A percentile compares a stretch with the other conserved stretches of the same genome.
These are phyloP conservation scores for Kluyveromyces aestuarii DNA, from an alignment of 805 yeast genomes.

Conservation along the genomic window DNA sequence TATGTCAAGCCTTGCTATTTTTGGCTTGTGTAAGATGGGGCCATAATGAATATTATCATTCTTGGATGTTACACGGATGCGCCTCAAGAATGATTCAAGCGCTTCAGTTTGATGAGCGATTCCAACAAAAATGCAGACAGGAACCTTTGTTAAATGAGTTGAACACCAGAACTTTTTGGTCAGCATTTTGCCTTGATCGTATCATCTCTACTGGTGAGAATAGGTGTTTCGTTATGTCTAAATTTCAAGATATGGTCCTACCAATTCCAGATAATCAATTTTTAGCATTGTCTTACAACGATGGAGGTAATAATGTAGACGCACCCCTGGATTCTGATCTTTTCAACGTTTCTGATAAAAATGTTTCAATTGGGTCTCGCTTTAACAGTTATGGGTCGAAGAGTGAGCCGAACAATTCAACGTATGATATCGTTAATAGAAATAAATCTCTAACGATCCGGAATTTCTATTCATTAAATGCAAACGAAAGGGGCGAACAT, in stretches of 20 bases:
- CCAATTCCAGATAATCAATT: constrained; percentile 3
- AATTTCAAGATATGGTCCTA: constrained; percentile 1
- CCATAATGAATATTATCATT: constrained; percentile 6
- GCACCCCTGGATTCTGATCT: not conserved
- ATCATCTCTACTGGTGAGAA: constrained; percentile 6
- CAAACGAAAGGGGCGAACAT: not conserved
- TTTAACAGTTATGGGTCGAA: not conserved
- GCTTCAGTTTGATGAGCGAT: constrained; percentile 5
- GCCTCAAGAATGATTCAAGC: constrained; percentile 7
- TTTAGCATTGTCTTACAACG: not conserved
- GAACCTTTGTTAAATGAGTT: constrained; percentile 2
- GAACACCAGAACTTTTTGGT: constrained; percentile 5
- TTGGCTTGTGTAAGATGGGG: constrained; percentile 7
- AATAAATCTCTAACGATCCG: not conserved
- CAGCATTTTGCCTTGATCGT: constrained; percentile 6
- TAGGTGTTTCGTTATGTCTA: constrained; percentile 1
- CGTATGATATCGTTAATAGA: not conserved
- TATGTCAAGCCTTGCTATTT: constrained; percentile 4
- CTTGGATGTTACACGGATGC: constrained; percentile 9
- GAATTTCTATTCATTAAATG: not conserved
- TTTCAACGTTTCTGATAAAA: not conserved
- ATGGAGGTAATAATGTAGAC: not conserved
- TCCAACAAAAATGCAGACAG: constrained; percentile 1
- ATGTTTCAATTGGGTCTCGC: not conserved
- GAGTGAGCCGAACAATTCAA: not conserved